Evolutionary conservation across 352 stramenopile genomes (phyloP).

Genomic region (Phytophthora vignae): DNA sequence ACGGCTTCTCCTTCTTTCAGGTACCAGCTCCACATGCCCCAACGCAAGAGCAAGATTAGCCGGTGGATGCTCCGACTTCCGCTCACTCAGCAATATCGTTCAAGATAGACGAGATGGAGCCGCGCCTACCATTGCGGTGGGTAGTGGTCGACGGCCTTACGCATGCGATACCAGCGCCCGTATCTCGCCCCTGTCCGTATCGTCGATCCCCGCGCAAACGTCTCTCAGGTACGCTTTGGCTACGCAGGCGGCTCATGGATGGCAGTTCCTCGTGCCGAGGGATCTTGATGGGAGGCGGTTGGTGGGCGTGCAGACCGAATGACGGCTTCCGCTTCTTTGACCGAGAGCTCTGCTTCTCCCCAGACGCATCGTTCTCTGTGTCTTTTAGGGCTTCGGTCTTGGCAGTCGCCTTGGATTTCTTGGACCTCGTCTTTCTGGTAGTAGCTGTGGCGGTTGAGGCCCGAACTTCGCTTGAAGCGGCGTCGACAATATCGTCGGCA

Average conservation of each 20-base stretch:
- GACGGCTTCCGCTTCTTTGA: conserved; percentile 48
- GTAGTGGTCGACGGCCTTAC: conserved; percentile 65
- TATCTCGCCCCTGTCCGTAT: conserved; percentile 28
- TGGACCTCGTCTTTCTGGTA: conserved; percentile 30
- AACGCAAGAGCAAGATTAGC: conserved; percentile 1
- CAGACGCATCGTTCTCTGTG: not conserved
- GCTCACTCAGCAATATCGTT: conserved; percentile 57
- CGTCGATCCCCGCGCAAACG: conserved; percentile 34
- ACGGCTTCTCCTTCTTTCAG: conserved; percentile 23
- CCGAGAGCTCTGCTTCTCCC: conserved; percentile 12
- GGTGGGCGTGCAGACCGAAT: conserved; percentile 32
- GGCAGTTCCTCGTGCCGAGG: conserved; percentile 53
- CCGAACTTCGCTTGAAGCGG: not conserved
- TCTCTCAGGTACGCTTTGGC: conserved; percentile 57
- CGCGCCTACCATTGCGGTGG: conserved; percentile 61
- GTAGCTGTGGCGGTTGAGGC: not conserved
- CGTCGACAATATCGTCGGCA: not conserved
- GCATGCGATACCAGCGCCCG: conserved; percentile 4
- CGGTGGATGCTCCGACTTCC: conserved; percentile 2
- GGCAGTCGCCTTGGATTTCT: conserved; percentile 16
- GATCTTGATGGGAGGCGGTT: conserved; percentile 75
- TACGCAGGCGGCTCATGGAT: conserved; percentile 42
- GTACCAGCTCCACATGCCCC: conserved; percentile 14
- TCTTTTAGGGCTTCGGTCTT: conserved; percentile 15
- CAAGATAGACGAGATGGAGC: conserved; percentile 80